Evolutionary conservation across 169 alveolate species (phyloP), one percentile per base, ranked within the genome.

Genomic region (Plasmodium malariae): DNA sequence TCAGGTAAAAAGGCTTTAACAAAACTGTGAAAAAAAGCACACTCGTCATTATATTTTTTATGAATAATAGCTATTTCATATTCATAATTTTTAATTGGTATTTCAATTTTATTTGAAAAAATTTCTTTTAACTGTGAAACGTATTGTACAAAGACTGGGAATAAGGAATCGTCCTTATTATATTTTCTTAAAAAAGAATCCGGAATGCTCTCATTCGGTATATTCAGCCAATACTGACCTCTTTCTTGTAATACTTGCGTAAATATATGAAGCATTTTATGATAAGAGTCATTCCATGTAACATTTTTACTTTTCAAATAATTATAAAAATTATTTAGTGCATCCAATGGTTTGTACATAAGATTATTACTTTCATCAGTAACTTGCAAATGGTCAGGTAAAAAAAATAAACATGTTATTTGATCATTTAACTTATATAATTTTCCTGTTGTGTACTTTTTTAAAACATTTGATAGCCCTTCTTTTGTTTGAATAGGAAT

Each of bases 401-500:
- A 55, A 49, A 34, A 80, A 55, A 80, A 80, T 12, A 80, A 69
- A 54, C 83, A 80, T 30, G 63, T 80, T 4, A 80, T 83, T 19
- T 65, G 37, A 11, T 34, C 63, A 43, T 67, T 80, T 19, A 80
- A 28, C 28, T 65, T 80, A 69, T 65, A 80, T 17, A 80, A 32
- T 54, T 65, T 80, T 6, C 90, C 90, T 0, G 60, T 28, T 5
- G 40, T 21, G 45, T 59, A 21, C 1, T 30, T 14, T 28, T n/a
- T 49, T 17, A 80, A 43, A 37, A 65, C 62, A 24, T 54, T 30
- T 65, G 63, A 24, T 36, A 80, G 21, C 36, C 45, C 62, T 51
- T 80, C 83, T 57, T 43, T 69, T 11, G 90, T 72, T 62, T 92
- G 94, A 17, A 94, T 80, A 28, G 95, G 96, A 24, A 94, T 78